A percentile compares a stretch with the other conserved stretches of the same genome.
Evolutionary conservation across 257 asterid species (phyloP).

Genomic region (Ballota nigra): DNA sequence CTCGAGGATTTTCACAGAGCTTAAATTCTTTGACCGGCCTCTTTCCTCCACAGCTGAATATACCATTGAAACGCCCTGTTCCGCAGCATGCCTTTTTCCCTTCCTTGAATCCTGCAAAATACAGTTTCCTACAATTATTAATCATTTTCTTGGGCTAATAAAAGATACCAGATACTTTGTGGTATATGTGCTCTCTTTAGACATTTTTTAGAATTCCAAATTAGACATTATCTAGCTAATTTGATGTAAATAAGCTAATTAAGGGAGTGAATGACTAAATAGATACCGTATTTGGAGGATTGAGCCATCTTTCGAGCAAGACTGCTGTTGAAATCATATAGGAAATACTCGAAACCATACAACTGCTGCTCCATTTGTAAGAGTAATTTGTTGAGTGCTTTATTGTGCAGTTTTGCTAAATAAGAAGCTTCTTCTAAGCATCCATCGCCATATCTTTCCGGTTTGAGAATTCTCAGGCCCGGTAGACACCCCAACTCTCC

Average conservation of each 20-base stretch:
- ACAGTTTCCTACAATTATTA: not conserved
- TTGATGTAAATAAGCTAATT: not conserved
- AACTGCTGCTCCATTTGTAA: slow-evolving; percentile 31
- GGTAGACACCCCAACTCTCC: slow-evolving; percentile 68
- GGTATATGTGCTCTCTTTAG: not conserved
- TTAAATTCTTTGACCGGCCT: slow-evolving; percentile 34
- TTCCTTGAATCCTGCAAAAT: slow-evolving; percentile 49
- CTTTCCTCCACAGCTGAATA: slow-evolving; percentile 53
- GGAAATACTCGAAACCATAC: slow-evolving; percentile 45
- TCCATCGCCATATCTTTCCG: slow-evolving; percentile 20
- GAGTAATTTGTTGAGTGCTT: slow-evolving; percentile 29
- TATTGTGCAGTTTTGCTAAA: slow-evolving; percentile 48
- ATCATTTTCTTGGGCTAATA: not conserved
- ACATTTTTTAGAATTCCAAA: too few species aligned
- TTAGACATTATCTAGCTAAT: too few species aligned
- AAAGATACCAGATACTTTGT: not conserved
- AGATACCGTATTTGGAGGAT: slow-evolving; percentile 51
- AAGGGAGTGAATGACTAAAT: not conserved
- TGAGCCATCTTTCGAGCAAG: slow-evolving; percentile 34
- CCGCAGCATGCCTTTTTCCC: slow-evolving; percentile 59
- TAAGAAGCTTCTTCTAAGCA: slow-evolving; percentile 49
- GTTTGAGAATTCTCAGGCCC: slow-evolving; percentile 46
- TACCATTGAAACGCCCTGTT: slow-evolving; percentile 45
- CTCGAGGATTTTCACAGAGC: slow-evolving; percentile 40
- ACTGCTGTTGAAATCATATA: slow-evolving; percentile 44